Base-by-base conservation (phyloP, 140 eudicot genomes). In the Senecio squalidus region DNA sequence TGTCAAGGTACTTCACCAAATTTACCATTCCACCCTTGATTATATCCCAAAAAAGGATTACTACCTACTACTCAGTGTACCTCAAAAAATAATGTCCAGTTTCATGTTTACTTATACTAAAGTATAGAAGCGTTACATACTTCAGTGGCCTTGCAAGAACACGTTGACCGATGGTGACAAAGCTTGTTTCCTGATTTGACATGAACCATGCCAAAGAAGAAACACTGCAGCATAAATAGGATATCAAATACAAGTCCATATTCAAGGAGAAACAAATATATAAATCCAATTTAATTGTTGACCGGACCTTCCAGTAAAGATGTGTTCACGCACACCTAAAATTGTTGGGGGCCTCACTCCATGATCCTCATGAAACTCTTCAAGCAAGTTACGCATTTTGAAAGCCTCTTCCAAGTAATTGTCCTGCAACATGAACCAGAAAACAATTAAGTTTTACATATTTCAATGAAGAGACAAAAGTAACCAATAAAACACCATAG, bases 201-300 rank as follows among this genome's bases (percentile, higher is more conserved):
- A 92, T 92, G 70, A 92, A 92, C 96, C 99, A 84, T 26, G 99
- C 99, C 96, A 92, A 74, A 48, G 99, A 92, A 65, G 99, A 92
- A 58, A 92, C 99, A 74, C 99, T 92, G 93, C 78, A 79, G 25
- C 41, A 60, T 30, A 71, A 9, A 74, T 26, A 51, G 24, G 45
- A 75, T 10, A 49, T 64, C 66, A 77, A 34, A 61, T 38, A 39
- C 20, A 20, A 25, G 53, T 55, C 61, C 55, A 47, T 38, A 30
- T 56, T 33, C 47, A 72, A 68, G 51, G 27, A 22, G 30, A 58
- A 49, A 68, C 40, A 50, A 61, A 57, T 18, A 64, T 25, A 22
- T 27, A 56, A 58, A 58, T 44, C 21, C 6, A 69, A 23, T 30
- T 21, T 47, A 47, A 28, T 10, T 36, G 65, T 22, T 1, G 55